Conservation (phyloP, 305 asterid genomes). For the Monarda citriodora region DNA sequence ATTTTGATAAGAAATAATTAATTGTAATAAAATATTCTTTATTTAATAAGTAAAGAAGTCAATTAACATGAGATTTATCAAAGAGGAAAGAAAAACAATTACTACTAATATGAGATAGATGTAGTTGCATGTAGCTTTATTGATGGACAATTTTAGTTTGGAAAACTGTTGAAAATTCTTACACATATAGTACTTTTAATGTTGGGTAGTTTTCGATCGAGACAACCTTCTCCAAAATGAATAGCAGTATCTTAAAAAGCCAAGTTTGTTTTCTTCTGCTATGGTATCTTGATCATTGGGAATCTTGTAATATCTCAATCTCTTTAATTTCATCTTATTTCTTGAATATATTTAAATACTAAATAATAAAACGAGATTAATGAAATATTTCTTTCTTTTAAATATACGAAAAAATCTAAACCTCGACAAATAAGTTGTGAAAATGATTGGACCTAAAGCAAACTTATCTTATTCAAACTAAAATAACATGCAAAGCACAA, state of each 20-base stretch:
- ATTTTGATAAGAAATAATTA: no score
- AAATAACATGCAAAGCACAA: no score
- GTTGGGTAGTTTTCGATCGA: background rate
- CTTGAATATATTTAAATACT: no score
- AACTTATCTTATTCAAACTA: background rate
- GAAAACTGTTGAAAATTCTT: background rate
- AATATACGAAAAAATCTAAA: background rate
- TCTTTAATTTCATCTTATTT: no score
- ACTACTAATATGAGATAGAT: no score
- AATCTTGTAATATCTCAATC: no score
- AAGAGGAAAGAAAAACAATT: no score
- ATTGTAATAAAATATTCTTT: no score
- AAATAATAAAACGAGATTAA: no score
- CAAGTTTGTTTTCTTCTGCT: background rate
- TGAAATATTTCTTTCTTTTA: no score
- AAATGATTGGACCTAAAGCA: conserved; percentile 1
- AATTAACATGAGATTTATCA: no score
- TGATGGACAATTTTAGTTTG: background rate
- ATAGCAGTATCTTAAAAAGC: background rate
- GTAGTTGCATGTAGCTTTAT: background rate
- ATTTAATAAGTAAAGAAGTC: no score
- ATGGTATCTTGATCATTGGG: background rate
- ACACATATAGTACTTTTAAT: background rate
- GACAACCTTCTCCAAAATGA: background rate
- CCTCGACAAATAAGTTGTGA: background rate